Evolutionary conservation across 139 green algal genomes (phyloP).

Genomic region (Coccomyxa sp.): DNA sequence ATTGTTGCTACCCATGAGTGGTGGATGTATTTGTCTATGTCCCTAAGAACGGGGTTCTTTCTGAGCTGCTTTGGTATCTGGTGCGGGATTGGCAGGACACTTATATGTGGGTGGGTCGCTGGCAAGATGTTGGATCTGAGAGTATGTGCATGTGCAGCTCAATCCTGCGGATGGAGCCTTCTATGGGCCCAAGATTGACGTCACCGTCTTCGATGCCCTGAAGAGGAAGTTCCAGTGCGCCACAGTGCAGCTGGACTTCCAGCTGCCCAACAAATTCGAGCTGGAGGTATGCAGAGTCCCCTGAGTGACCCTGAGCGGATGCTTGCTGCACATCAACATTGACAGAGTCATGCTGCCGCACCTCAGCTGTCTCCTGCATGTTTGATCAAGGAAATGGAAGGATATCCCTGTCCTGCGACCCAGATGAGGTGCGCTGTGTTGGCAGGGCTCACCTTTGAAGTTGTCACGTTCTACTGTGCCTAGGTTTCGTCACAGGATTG

Average conservation of each 20-base stretch:
- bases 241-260: constrained; percentile 97
- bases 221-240: constrained; percentile 91
- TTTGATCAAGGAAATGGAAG: no score
- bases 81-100: no score
- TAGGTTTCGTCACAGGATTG: no score
- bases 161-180: constrained; percentile 96
- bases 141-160: constrained; percentile 35
- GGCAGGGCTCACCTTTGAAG: no score
- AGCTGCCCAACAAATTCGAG: constrained; percentile 91
- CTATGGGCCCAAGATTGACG: constrained; percentile 97
- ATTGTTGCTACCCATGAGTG: background rate
- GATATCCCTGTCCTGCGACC: no score
- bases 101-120: background rate
- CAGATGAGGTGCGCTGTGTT: no score
- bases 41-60: background rate
- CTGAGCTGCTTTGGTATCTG: no score
- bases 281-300: constrained; percentile 29
- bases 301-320: no score
- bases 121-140: background rate
- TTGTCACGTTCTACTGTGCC: no score
- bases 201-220: constrained; percentile 91
- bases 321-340: no score
- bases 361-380: no score
- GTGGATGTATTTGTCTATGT: background rate
- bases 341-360: no score